phyloP scores from a whole-genome alignment of 2,329 filamentous ascomycete genomes.

The Clarireedia paspali region DNA sequence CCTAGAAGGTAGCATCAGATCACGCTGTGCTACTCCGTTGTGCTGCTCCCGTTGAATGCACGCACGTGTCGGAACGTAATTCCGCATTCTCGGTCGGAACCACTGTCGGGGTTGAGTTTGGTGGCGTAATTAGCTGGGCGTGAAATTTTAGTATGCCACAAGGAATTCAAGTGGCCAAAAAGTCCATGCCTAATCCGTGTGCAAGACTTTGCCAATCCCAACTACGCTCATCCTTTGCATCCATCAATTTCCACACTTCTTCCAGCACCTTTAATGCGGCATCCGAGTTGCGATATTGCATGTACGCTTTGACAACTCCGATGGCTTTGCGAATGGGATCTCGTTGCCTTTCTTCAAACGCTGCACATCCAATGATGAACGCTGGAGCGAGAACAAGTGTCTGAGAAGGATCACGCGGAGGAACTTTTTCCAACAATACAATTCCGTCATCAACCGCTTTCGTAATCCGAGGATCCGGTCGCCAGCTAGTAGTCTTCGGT shows the following conservation, averaged over 20 bases:
- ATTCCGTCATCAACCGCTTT: conserved; percentile 50
- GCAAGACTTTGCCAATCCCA: conserved; percentile 60
- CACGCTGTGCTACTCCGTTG: no score
- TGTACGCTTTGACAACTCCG: conserved; percentile 47
- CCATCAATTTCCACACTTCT: conserved; percentile 53
- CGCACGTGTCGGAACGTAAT: no score
- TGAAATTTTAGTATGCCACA: no score
- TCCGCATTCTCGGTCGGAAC: no score
- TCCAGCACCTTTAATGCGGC: conserved; percentile 46
- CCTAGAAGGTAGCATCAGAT: no score
- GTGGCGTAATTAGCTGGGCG: no score
- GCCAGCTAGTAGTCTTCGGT: conserved; percentile 33
- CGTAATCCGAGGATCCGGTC: conserved; percentile 41
- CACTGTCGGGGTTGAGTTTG: no score
- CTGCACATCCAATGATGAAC: conserved; percentile 52
- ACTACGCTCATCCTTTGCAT: conserved; percentile 45
- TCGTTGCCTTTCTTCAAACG: conserved; percentile 45
- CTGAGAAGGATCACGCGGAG: conserved; percentile 49
- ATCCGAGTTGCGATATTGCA: conserved; percentile 51
- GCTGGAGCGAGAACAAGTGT: conserved; percentile 53
- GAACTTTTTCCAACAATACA: conserved; percentile 45
- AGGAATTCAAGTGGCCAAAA: conserved; percentile 33
- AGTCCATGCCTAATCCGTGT: conserved; percentile 44
- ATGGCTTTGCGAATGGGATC: conserved; percentile 44
- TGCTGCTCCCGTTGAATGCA: no score